Base-by-base conservation (phyloP, 306 rosid species). In the Acacia melanoxylon region DNA sequence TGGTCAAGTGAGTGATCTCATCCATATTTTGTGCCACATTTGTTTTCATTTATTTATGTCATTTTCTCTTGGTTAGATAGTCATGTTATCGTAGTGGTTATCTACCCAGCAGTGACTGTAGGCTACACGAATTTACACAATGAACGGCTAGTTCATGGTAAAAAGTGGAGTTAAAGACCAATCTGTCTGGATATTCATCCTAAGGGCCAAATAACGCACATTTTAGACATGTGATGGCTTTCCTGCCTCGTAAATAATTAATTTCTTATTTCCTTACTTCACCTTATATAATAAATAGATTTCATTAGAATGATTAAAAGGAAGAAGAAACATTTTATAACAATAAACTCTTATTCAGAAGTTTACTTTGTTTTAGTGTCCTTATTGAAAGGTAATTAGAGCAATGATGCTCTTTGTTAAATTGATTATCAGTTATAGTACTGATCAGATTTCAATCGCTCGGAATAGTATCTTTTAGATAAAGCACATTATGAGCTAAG, bases 1-100 rank as follows among this genome's bases (percentile, higher is more conserved):
- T 79, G 92, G 84, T 56, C 99, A 93, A 88, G 99, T 93, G 78
- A 79, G 88, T 87, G 78, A 52, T 80, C 58, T 73, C 44, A 73
- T 73, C 76, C 41, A 62, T 48, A 81, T 81, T 78, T 78, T 45
- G 72, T 46, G 68, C 84, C 51, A 44, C n/a, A 44, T 77, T 58
- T 71, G 8, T 52, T 54, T 27, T 35, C 45, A 42, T 77, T 63
- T 66, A 42, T 67, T 41, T 49, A 25, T 61, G 27, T 61, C 49
- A 12, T 69, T 58, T 56, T 56, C 16, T 54, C 49, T 27, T 74
- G 70, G 56, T 42, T n/a, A 51, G 65, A 75, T 58, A 10, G 14
- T 68, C 27, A 51, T 8, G 46, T 31, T 72, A 52, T 35, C 66
- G 33, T 51, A 33, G 6, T 33, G 46, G 27, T 46, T 48, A 72